Conservation (phyloP, 208 protist genomes). For the Leishmania lainsoni region DNA sequence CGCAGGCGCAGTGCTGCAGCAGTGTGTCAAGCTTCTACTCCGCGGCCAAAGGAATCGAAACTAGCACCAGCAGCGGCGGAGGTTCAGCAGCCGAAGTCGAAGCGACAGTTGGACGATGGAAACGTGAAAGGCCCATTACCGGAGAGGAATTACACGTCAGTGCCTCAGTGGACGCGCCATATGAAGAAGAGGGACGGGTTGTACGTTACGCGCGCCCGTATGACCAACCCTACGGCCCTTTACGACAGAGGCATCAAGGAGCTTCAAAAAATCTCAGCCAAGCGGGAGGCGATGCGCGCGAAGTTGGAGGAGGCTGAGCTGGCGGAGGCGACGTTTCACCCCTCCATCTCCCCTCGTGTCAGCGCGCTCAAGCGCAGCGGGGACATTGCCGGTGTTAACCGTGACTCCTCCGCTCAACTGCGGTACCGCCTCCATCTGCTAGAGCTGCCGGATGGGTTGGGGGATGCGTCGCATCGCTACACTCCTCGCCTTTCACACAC, state of each 20-base stretch:
- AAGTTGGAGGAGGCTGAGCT: conserved; percentile 27
- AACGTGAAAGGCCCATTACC: conserved; percentile 8
- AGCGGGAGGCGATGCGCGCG: conserved; percentile 35
- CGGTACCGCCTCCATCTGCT: conserved; percentile 53
- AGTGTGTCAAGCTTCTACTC: background rate
- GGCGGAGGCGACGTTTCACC: conserved; percentile 48
- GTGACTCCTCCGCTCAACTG: conserved; percentile 25
- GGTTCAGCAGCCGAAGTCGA: background rate
- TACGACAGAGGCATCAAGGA: conserved; percentile 38
- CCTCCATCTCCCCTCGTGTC: conserved; percentile 43
- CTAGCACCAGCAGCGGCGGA: background rate
- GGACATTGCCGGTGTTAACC: conserved; percentile 8
- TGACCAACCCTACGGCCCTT: conserved; percentile 20
- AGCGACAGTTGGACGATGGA: background rate
- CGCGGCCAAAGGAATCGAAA: background rate
- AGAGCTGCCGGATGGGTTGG: conserved; percentile 40
- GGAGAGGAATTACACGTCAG: conserved; percentile 5
- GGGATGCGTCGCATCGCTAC: conserved; percentile 21
- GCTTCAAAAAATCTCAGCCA: conserved; percentile 11
- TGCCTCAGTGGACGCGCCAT: conserved; percentile 11
- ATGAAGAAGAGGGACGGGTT: conserved; percentile 20
- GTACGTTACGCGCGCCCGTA: background rate
- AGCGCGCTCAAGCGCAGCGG: conserved; percentile 7
- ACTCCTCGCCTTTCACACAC: conserved; percentile 45
- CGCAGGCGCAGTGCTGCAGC: background rate